Evolutionary conservation across 1,284 basidiomycete species (phyloP), one percentile per base, ranked within the genome.

Genomic region (Fomitopsis schrenkii): DNA sequence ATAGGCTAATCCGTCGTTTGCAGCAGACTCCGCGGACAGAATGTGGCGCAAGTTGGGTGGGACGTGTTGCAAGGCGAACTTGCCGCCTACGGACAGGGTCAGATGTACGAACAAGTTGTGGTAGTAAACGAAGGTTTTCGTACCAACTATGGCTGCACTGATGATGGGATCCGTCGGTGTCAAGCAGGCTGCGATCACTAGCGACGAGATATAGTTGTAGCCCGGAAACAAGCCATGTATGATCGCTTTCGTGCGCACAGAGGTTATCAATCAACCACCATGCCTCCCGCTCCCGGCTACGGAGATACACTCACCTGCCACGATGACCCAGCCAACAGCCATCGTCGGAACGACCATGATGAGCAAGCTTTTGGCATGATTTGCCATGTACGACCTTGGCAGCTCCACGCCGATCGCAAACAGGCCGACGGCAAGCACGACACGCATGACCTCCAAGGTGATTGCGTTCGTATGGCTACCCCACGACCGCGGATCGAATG

Each of bases 91-190:
- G 22, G 74, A 50, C 8, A 12, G 3, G 7, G 26, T 5, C 14
- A 48, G 30, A 53, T 45, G 36, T 10, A 42, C 28, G 48, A 59
- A 3, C 62, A 15, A 12, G 9, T 4, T 52, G 53, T 36, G 26
- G 15, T 40, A 40, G 46, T 54, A 10, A 36, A 17, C 59, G 22
- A 19, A 19, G 19, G 56, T 5, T 68, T 69, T 55, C 58, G 5
- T 22, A 77, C 87, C 81, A 8, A 90, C 80, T 41, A 87, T 85
- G 2, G 83, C 80, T 15, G 84, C 84, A 65, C 83, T 86, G 46
- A 90, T 87, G 59, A 91, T 88, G 0, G 96, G 96, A 76, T 98
- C 96, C 2, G 95, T 98, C 0, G 96, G 96, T 0, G 95, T 97
- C 30, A 97, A 82, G 66, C 92, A 95, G 0, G 96, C 93, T 2